Evolutionary conservation across 1,284 basidiomycete species (phyloP), one percentile per base, ranked within the genome.

Genomic region (Naganishia sp.): DNA sequence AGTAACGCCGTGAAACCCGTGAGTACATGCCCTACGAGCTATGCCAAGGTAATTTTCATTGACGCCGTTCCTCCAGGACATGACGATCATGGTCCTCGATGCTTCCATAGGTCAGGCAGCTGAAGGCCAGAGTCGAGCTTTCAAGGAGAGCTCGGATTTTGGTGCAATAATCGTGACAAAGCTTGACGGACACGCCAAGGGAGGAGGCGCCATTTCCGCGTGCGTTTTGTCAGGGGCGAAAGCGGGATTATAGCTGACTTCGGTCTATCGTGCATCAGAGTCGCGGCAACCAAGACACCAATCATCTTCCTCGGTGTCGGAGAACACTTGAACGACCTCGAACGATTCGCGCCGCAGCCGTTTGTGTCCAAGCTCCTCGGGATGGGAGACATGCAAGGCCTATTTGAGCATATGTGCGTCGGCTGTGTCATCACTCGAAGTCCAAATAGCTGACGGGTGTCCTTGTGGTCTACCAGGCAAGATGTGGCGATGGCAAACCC

Each of bases 101-200:
- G 92, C 92, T 56, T 73, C 73, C 65, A 70, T 78, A 88, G 94
- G 95, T 77, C 95, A 99, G 83, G 95, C 96, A 6, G 95, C 95
- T 25, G 96, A 99, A 77, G 90, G 90, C 3, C 96, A 99, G 76
- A 90, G 89, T 77, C 86, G 87, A 46, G 96, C 96, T 1, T 99
- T 99, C 85, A 99, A 99, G 81, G 94, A 98, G 69, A 94, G 90
- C 70, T 91, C 94, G 17, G 88, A 96, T 75, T 99, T 98, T 78
- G 96, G 95, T 72, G 94, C 95, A 0, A 99, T 99, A 73, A 96
- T 99, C 71, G 95, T 99, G 21, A 99, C 96, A 25, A 99, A 99
- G 82, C 93, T 99, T 86, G 96, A 99, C 74, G 96, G 96, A 6
- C 96, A 99, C 77, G 96, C 96, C 1, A 99, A 98, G 79, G 96